Evolutionary conservation across 441 rosid genomes (phyloP).

Genomic region (Jatropha podagrica): DNA sequence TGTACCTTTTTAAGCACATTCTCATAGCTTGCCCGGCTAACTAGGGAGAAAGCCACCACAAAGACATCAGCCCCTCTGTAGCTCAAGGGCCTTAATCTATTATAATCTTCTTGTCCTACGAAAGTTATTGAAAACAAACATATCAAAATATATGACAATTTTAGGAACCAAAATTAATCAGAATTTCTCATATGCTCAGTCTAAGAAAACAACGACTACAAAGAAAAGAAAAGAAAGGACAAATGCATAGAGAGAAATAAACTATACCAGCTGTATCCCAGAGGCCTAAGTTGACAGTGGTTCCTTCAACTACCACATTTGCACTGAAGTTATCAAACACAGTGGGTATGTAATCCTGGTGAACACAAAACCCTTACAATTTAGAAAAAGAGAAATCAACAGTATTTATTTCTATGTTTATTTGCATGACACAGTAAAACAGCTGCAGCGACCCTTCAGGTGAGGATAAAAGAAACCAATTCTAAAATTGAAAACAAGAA

Average conservation of each 20-base stretch:
- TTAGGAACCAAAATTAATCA: neutral
- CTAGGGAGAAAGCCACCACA: conserved; percentile 94
- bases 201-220: neutral
- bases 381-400: neutral
- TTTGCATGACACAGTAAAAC: conserved; percentile 3
- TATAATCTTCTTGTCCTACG: conserved; percentile 95
- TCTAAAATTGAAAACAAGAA: neutral
- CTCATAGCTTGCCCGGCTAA: conserved; percentile 95
- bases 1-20: conserved; percentile 86
- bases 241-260: conserved; percentile 5
- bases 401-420: neutral
- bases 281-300: conserved; percentile 86
- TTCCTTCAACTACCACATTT: conserved; percentile 89
- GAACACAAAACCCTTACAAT: conserved; percentile 15
- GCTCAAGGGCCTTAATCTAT: conserved; percentile 93
- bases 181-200: neutral
- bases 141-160: neutral
- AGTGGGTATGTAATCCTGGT: conserved; percentile 96
- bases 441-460: neutral
- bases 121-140: conserved; percentile 20
- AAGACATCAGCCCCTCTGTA: conserved; percentile 97
- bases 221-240: neutral
- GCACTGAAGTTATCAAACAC: conserved; percentile 99
- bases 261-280: conserved; percentile 98
- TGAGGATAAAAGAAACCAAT: neutral